phyloP scores from a whole-genome alignment of 306 rosid species.

The barrel medic (Medicago truncatula) region DNA sequence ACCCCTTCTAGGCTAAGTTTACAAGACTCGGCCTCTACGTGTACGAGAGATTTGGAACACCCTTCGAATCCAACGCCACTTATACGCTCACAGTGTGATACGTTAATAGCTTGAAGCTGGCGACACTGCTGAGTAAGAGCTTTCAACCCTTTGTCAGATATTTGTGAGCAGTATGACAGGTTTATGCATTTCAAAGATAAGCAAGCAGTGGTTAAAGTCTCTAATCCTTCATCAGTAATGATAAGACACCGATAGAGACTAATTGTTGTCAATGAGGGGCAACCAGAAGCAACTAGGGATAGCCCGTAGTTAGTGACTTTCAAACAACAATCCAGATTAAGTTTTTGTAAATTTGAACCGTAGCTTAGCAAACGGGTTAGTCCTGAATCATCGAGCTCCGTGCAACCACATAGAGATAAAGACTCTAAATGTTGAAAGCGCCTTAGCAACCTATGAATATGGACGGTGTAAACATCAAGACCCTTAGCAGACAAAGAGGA shows the following conservation, averaged over 20 bases:
- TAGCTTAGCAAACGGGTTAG: constrained; percentile 50
- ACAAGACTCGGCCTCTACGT: constrained; percentile 64
- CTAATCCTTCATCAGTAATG: constrained; percentile 58
- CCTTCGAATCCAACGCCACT: constrained; percentile 61
- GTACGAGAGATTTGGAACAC: constrained; percentile 57
- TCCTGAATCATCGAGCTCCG: constrained; percentile 55
- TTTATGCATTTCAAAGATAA: constrained; percentile 53
- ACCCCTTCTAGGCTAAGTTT: constrained; percentile 56
- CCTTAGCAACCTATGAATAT: constrained; percentile 54
- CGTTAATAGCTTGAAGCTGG: constrained; percentile 55
- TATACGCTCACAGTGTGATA: constrained; percentile 52
- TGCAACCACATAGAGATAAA: constrained; percentile 65
- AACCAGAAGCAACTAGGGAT: constrained; percentile 54
- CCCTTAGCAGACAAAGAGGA: constrained; percentile 39
- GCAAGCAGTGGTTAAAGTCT: constrained; percentile 54
- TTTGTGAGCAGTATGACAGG: constrained; percentile 53
- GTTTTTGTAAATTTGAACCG: constrained; percentile 59
- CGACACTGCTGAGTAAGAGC: constrained; percentile 50
- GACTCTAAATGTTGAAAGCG: constrained; percentile 67
- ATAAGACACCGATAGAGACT: constrained; percentile 60
- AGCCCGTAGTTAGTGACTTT: constrained; percentile 62
- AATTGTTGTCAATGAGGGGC: constrained; percentile 50
- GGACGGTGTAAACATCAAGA: constrained; percentile 43
- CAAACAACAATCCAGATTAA: constrained; percentile 60
- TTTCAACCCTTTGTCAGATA: constrained; percentile 61